A percentile compares a stretch with the other conserved stretches of the same genome.
These are phyloP conservation scores for Lactifluus rugatus DNA, from an alignment of 768 basidiomycete species.

Conservation along the genomic window DNA sequence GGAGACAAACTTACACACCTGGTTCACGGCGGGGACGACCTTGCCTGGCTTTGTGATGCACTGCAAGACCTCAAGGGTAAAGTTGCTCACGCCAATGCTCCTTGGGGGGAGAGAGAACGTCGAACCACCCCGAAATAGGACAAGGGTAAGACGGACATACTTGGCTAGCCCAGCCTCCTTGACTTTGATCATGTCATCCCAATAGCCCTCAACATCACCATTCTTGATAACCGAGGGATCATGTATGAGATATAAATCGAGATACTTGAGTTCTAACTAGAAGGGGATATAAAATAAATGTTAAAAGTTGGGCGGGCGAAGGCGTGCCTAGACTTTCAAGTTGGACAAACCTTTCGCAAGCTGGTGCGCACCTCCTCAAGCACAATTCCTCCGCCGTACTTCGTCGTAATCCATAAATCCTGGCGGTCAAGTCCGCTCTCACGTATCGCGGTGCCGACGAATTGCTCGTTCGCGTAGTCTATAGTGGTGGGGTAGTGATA, in stretches of 20 bases:
- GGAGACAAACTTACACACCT: constrained; percentile 39
- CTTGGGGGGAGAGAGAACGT: constrained; percentile 27
- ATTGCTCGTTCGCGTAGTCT: constrained; percentile 32
- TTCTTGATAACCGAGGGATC: constrained; percentile 27
- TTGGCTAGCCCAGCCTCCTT: constrained; percentile 34
- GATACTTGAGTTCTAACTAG: constrained; percentile 50
- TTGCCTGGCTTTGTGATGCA: constrained; percentile 39
- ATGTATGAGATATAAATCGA: constrained; percentile 70
- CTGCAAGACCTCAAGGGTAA: constrained; percentile 42
- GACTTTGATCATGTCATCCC: constrained; percentile 50
- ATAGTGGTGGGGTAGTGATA: background rate
- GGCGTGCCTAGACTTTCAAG: no score
- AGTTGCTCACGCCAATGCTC: constrained; percentile 71
- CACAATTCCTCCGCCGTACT: constrained; percentile 35
- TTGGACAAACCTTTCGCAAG: constrained; percentile 35
- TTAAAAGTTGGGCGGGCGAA: background rate
- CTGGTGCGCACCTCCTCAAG: constrained; percentile 37
- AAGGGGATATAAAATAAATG: background rate
- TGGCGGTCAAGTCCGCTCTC: constrained; percentile 29
- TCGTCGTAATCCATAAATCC: constrained; percentile 35
- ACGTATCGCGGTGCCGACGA: constrained; percentile 30
- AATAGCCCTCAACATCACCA: constrained; percentile 32
- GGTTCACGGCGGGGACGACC: constrained; percentile 60
- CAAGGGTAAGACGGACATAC: constrained; percentile 15
- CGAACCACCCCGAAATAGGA: background rate